Evolutionary conservation across 2,329 filamentous ascomycete genomes (phyloP).

Genomic region (Acarospora socialis): DNA sequence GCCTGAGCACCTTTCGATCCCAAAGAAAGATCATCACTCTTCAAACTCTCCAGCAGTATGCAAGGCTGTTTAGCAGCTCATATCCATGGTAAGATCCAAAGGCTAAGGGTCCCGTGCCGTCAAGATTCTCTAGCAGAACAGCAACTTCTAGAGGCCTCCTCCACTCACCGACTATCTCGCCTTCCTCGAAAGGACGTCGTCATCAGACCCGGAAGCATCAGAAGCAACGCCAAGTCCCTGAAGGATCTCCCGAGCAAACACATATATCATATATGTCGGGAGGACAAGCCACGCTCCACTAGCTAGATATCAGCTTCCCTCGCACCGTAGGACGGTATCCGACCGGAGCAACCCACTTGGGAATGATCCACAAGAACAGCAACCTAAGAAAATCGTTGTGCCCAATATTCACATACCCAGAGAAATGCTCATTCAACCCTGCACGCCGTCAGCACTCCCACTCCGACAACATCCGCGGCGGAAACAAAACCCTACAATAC

Average conservation of each 20-base stretch:
- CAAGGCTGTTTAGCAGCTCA: too few relatives aligned
- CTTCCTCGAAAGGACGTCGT: too few relatives aligned
- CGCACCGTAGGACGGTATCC: slow-evolving; percentile 11
- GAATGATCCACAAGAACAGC: slow-evolving; percentile 47
- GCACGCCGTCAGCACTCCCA: slow-evolving; percentile 7
- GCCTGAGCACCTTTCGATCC: too few relatives aligned
- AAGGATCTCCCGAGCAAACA: slow-evolving; percentile 48
- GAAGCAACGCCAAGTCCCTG: slow-evolving; percentile 38
- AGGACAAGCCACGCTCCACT: slow-evolving; percentile 52
- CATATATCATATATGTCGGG: slow-evolving; percentile 46
- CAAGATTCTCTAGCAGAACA: too few relatives aligned
- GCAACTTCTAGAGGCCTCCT: too few relatives aligned
- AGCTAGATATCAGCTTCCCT: slow-evolving; percentile 3
- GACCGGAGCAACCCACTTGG: slow-evolving; percentile 40
- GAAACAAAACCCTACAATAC: slow-evolving; percentile 40
- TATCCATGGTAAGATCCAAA: too few relatives aligned
- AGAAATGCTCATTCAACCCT: slow-evolving; percentile 48
- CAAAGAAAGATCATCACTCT: too few relatives aligned
- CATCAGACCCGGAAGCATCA: too few relatives aligned
- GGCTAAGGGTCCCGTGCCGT: too few relatives aligned
- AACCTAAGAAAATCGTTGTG: slow-evolving; percentile 44
- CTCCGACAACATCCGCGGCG: not conserved
- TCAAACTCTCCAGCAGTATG: too few relatives aligned
- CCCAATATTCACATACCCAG: slow-evolving; percentile 45
- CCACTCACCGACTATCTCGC: too few relatives aligned